Evolutionary conservation across 1,139 yeast genomes (phyloP).

Genomic region (Candida sp.): DNA sequence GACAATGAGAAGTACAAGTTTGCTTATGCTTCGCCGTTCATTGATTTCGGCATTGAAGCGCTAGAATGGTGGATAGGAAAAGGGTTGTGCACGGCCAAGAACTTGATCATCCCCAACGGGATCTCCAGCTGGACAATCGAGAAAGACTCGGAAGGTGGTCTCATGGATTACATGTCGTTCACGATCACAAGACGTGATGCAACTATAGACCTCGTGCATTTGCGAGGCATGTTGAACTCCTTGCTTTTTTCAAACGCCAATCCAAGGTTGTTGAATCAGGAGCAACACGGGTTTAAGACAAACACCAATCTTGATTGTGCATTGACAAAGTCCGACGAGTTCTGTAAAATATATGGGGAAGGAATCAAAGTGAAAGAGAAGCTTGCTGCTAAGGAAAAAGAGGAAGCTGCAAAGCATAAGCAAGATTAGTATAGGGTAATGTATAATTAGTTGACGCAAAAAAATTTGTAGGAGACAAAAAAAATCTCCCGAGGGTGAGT

Average conservation of each 20-base stretch:
- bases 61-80: constrained; percentile 32
- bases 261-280: not conserved
- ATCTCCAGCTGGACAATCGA: constrained; percentile 34
- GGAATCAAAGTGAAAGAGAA: not conserved
- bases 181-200: constrained; percentile 38
- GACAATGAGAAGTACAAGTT: constrained; percentile 30
- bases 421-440: not conserved
- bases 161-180: constrained; percentile 33
- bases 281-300: constrained; percentile 4
- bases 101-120: constrained; percentile 40
- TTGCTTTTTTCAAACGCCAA: constrained; percentile 12
- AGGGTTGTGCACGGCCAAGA: constrained; percentile 22
- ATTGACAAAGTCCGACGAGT: constrained; percentile 24
- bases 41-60: constrained; percentile 36
- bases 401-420: not conserved
- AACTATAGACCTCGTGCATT: constrained; percentile 34
- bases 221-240: constrained; percentile 33
- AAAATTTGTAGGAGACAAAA: constrained; percentile 6
- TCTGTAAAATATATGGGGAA: constrained; percentile 27
- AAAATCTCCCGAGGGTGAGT: constrained; percentile 82
- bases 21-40: constrained; percentile 34
- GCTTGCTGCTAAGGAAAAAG: not conserved
- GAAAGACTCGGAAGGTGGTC: constrained; percentile 11
- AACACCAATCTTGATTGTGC: constrained; percentile 39
- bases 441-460: not conserved